A percentile compares a stretch with the other conserved stretches of the same genome.
These are phyloP conservation scores for Penicillium longicatenatum DNA, from an alignment of 495 filamentous ascomycete species.

Conservation along the genomic window DNA sequence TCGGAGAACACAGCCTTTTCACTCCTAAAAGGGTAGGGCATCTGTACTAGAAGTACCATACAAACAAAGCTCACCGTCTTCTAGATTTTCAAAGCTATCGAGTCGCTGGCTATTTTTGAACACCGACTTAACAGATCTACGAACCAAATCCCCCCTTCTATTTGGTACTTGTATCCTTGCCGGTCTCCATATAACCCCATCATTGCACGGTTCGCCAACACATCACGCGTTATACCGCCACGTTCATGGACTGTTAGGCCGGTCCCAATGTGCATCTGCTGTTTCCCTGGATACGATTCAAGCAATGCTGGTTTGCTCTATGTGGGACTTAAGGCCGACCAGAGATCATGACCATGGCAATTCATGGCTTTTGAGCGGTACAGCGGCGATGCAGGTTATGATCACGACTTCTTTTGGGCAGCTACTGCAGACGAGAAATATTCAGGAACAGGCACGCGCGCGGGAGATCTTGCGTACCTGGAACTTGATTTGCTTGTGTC, in stretches of 20 bases:
- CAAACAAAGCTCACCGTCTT: neutral
- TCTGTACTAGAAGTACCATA: neutral
- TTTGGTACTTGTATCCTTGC: conserved; percentile 22
- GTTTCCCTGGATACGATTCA: conserved; percentile 20
- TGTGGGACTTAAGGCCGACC: conserved; percentile 23
- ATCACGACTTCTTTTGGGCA: conserved; percentile 18
- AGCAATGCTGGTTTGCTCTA: conserved; percentile 22
- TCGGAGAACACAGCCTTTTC: conserved; percentile 8
- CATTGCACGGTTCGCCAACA: conserved; percentile 16
- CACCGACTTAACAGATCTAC: conserved; percentile 10
- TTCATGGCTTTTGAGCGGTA: conserved; percentile 23
- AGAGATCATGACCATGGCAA: conserved; percentile 21
- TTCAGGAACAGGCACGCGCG: neutral
- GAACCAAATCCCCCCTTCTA: conserved; percentile 16
- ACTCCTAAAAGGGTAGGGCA: conserved; percentile 16
- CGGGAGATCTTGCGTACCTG: conserved; percentile 19
- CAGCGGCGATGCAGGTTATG: conserved; percentile 19
- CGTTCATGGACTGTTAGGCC: conserved; percentile 16
- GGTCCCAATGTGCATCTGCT: conserved; percentile 11
- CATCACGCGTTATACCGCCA: conserved; percentile 19
- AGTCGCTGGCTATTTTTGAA: conserved; percentile 26
- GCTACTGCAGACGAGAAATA: conserved; percentile 3
- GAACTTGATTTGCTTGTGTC: conserved; percentile 24
- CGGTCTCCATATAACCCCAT: conserved; percentile 16
- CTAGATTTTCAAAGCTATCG: conserved; percentile 21